Evolutionary conservation across 805 yeast genomes (phyloP), one percentile per base, ranked within the genome.

Genomic region (Blastobotrys terrestris): DNA sequence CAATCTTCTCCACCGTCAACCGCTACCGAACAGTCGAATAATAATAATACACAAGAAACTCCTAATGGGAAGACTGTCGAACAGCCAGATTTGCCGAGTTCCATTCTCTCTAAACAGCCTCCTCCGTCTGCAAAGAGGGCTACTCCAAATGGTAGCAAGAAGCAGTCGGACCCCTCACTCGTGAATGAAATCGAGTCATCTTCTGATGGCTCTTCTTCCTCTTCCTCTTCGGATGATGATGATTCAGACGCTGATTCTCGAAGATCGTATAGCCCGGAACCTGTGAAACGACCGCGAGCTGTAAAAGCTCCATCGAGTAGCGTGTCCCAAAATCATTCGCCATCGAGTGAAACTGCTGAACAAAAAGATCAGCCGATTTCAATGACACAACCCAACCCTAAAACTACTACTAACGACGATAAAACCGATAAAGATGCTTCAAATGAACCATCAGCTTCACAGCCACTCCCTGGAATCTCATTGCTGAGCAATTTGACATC

Each of bases 231-330:
- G 2, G 57, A 51, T 16, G 57, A 54, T 35, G 31, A 42, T 7
- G 54, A 51, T 21, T 46, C 53, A 39, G 57, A 56, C 7, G 43
- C 35, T 5, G 35, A 26, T 26, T 26, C 35, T 6, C 35, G 35
- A 26, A 26, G 42, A 3, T 46, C 55, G 2, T 35, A 21, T 13
- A 55, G 58, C 39, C 55, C 58, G 7, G 52, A 49, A 39, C 60
- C 58, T 8, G 45, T 46, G 2, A 49, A 51, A 31, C 50, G 43
- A 43, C 51, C 57, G 1, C 50, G 55, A 2, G 56, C 54, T 6
- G 58, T 51, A 13, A 46, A 16, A 11, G 53, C 52, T 7, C 58
- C 55, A 13, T 51, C 55, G 2, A 47, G 43, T 2, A 49, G 50
- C 41, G 40, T 19, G 22, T 47, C 43, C 16, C n/a, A 39, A 39